These are phyloP conservation scores for Raffaelea deltoideospora DNA, from an alignment of 2,329 filamentous ascomycete genomes.

Conservation along the genomic window DNA sequence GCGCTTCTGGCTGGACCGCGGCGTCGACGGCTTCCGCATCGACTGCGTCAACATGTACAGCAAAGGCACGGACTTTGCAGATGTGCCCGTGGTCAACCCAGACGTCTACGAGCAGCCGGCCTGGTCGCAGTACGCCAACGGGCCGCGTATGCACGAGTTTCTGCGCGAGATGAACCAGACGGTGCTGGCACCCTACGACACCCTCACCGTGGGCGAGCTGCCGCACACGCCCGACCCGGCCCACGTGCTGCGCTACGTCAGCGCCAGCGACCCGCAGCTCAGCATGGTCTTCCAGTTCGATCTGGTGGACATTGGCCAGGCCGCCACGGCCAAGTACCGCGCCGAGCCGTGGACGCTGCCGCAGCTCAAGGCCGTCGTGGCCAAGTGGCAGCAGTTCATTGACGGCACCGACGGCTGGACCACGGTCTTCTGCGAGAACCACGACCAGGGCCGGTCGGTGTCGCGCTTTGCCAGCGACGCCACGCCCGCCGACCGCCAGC, in stretches of 20 bases:
- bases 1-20: slow-evolving; percentile 64
- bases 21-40: slow-evolving; percentile 60
- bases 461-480: slow-evolving; percentile 33
- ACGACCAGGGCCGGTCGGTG: slow-evolving; percentile 43
- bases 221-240: slow-evolving; percentile 43
- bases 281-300: slow-evolving; percentile 59
- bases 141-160: slow-evolving; percentile 54
- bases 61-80: slow-evolving; percentile 39
- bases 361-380: slow-evolving; percentile 25
- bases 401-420: slow-evolving; percentile 40
- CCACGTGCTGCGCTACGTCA: slow-evolving; percentile 44
- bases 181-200: slow-evolving; percentile 43
- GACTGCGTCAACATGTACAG: slow-evolving; percentile 62
- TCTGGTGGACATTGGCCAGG: slow-evolving; percentile 44
- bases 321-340: slow-evolving; percentile 31
- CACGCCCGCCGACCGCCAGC: slow-evolving; percentile 23
- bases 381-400: slow-evolving; percentile 35
- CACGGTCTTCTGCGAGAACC: slow-evolving; percentile 47
- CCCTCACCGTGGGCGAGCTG: slow-evolving; percentile 59
- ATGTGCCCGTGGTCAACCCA: slow-evolving; percentile 29
- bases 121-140: slow-evolving; percentile 46
- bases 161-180: slow-evolving; percentile 47
- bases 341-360: slow-evolving; percentile 33
- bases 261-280: slow-evolving; percentile 40
- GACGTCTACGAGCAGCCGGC: slow-evolving; percentile 37